Percentiles rank a stretch among this genome's conserved stretches.
phyloP scores from a whole-genome alignment of 2,329 filamentous ascomycete species.

The Aspergillus sp. region DNA sequence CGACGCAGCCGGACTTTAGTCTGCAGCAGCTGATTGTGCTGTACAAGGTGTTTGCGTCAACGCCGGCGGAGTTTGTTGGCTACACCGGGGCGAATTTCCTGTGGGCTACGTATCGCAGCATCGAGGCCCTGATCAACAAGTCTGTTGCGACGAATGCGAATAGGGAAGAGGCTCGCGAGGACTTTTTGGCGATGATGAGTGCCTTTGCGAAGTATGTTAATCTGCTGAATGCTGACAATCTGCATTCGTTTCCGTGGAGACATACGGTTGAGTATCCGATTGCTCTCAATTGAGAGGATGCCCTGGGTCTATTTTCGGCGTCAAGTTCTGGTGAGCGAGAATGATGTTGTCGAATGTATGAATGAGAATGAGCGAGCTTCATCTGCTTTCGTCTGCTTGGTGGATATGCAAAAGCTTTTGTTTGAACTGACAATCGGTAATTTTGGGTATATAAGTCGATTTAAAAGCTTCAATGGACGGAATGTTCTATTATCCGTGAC shows the following conservation, averaged over 20 bases:
- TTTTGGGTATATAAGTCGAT: no score
- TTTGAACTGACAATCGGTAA: no score
- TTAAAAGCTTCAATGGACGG: no score
- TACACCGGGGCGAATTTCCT: slow-evolving; percentile 8
- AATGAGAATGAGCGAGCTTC: no score
- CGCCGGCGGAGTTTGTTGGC: slow-evolving; percentile 10
- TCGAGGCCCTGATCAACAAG: slow-evolving; percentile 3
- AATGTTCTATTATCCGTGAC: no score
- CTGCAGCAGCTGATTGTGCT: slow-evolving; percentile 10
- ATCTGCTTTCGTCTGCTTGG: no score
- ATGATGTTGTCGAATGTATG: no score
- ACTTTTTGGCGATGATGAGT: slow-evolving; percentile 14
- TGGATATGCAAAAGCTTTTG: no score
- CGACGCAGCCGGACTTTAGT: slow-evolving; percentile 8
- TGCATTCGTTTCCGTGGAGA: slow-evolving; percentile 13
- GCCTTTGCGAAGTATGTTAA: slow-evolving; percentile 13
- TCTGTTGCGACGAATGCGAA: slow-evolving; percentile 5
- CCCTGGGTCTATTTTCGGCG: no score
- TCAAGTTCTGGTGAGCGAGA: no score
- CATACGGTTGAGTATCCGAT: slow-evolving; percentile 10
- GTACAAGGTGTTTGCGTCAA: slow-evolving; percentile 7
- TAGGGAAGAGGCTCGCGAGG: slow-evolving; percentile 8
- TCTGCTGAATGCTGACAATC: slow-evolving; percentile 14
- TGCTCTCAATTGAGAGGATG: not conserved
- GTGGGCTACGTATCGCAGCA: not conserved